Base-by-base conservation (phyloP, 2,329 filamentous ascomycete genomes). In the Cytospora paraplurivora region DNA sequence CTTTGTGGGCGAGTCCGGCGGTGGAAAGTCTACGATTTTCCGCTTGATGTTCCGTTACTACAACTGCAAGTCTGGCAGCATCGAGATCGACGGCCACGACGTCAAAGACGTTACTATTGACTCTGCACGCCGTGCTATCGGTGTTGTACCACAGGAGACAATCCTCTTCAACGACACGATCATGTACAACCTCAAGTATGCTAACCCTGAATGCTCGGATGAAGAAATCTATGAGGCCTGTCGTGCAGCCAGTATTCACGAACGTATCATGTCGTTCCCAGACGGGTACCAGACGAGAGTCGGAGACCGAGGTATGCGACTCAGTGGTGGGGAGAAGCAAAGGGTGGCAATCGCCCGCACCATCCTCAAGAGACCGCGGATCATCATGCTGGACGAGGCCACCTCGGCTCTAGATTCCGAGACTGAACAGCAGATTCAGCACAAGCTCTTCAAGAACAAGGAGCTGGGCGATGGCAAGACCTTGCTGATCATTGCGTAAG, bases 41-140 rank as follows among this genome's bases (percentile, higher is more conserved):
- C 90, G 95, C 57, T 85, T 98, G 56, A 88, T 99, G 74, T 98
- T 97, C 82, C 90, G 95, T 19, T 99, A 97, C 77, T 99, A 98
- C 80, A 96, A 97, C 73, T 86, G 89, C 61, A 82, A 88, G 59
- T 84, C 87, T 58, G 95, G 95, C 41, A 87, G 82, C 71, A 96
- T 98, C 63, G 85, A 89, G 72, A 81, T 99, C 61, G 95, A 98
- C 72, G 92, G 90, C 8, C 85, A 88, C 65, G 87, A 97, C 72
- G 91, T 97, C 56, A 87, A 91, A 74, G 88, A 93, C 68, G 79
- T 97, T 64, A 96, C 92, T 1, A 97, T 98, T 70, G 92, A 97
- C 76, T 97, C 93, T n/a, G 82, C 99, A 62, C 88, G 95, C 69
- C 85, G 86, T 65, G 90, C 93, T 73, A 97, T 99, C 71, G 95